A percentile compares a stretch with the other conserved stretches of the same genome.
phyloP scores from a whole-genome alignment of 106 monocot genomes.

The Dendrobium chrysotoxum region DNA sequence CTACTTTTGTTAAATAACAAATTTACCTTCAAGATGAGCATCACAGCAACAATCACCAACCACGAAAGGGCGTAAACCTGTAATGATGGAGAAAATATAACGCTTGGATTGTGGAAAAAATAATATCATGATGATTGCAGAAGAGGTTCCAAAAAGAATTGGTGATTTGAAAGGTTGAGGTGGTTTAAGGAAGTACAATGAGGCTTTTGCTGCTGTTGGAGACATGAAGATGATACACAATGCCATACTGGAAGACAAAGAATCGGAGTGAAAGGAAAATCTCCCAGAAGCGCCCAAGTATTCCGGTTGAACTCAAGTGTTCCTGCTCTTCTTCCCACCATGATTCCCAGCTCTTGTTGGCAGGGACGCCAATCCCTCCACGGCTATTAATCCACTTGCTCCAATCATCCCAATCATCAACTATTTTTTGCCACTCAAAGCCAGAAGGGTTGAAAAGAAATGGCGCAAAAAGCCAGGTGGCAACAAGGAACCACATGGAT shows the following conservation, averaged over 20 bases:
- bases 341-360: conserved; percentile 94
- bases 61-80: conserved; percentile 96
- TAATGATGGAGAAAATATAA: neutral
- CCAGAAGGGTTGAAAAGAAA: conserved; percentile 97
- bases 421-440: conserved; percentile 97
- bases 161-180: too few species aligned
- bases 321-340: conserved; percentile 99
- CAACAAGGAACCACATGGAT: conserved; percentile 96
- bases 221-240: conserved; percentile 85
- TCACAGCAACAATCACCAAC: conserved; percentile 86
- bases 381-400: conserved; percentile 82
- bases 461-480: conserved; percentile 87
- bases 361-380: conserved; percentile 91
- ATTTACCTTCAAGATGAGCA: conserved; percentile 78
- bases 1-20: neutral
- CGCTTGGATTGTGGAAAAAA: neutral
- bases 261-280: conserved; percentile 79
- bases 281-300: conserved; percentile 82
- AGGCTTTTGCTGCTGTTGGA: conserved; percentile 69
- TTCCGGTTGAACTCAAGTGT: conserved; percentile 69
- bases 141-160: too few species aligned
- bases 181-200: conserved; percentile 33
- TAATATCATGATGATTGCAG: neutral
- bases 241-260: conserved; percentile 93
- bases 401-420: conserved; percentile 99